A percentile compares a stretch with the other conserved stretches of the same genome.
Evolutionary conservation across 2,329 filamentous ascomycete species (phyloP).

Genomic region (Penicillium sp.): DNA sequence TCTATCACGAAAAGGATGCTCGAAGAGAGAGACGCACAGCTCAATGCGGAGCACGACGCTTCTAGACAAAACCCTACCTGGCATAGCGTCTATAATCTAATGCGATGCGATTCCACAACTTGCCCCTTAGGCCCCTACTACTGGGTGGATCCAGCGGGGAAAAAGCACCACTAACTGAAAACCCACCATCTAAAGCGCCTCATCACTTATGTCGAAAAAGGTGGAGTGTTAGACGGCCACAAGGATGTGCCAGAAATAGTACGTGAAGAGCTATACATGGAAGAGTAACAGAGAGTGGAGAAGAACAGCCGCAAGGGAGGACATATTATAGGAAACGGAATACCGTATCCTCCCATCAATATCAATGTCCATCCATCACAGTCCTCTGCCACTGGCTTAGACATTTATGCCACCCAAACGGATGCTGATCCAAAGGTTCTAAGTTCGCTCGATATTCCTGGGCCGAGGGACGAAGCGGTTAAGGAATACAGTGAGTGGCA

Average conservation of each 20-base stretch:
- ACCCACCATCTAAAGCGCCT: slow-evolving; percentile 9
- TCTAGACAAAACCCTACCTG: neutral
- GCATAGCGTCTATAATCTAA: slow-evolving; percentile 9
- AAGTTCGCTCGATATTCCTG: slow-evolving; percentile 6
- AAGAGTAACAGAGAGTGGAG: slow-evolving; percentile 9
- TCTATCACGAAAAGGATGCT: slow-evolving; percentile 18
- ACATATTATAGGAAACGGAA: neutral
- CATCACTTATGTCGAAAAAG: slow-evolving; percentile 12
- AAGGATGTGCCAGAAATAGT: slow-evolving; percentile 9
- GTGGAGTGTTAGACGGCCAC: slow-evolving; percentile 5
- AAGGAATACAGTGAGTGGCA: slow-evolving; percentile 16
- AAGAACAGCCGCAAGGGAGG: slow-evolving; percentile 11
- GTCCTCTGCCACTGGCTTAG: slow-evolving; percentile 8
- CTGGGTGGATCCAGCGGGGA: slow-evolving; percentile 11
- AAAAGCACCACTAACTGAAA: slow-evolving; percentile 14
- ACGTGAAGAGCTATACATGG: slow-evolving; percentile 7
- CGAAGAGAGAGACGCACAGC: slow-evolving; percentile 10
- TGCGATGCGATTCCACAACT: slow-evolving; percentile 5
- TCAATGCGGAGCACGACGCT: slow-evolving; percentile 11
- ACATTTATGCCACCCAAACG: neutral
- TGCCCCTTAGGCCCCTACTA: slow-evolving; percentile 10
- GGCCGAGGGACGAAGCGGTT: slow-evolving; percentile 13
- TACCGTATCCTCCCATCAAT: slow-evolving; percentile 13
- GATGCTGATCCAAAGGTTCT: neutral
- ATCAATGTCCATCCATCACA: slow-evolving; percentile 13